Percentiles rank a stretch among this genome's conserved stretches.
Conservation (phyloP, 805 yeast species). For the Ogataea parapolymorpha region DNA sequence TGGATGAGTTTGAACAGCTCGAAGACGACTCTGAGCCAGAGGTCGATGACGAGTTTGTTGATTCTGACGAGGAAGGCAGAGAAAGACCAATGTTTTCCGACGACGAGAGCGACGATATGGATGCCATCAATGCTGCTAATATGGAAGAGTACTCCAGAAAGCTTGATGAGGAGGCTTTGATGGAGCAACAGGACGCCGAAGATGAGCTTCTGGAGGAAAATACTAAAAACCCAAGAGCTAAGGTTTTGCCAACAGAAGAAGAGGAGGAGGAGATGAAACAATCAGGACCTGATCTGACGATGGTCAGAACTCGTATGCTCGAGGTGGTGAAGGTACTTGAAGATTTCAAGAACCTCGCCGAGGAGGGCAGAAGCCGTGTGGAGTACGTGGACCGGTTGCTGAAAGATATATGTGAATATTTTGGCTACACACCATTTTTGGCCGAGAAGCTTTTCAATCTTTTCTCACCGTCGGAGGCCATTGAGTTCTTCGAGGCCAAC, state of each 20-base stretch:
- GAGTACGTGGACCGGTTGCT: constrained; percentile 78
- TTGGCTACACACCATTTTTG: constrained; percentile 86
- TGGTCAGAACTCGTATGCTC: constrained; percentile 88
- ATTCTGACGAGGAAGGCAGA: constrained; percentile 60
- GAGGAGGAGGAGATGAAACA: constrained; percentile 55
- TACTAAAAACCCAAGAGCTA: constrained; percentile 66
- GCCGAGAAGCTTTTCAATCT: constrained; percentile 92
- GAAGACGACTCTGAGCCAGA: constrained; percentile 47
- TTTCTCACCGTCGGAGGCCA: constrained; percentile 92
- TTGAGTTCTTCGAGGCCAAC: constrained; percentile 98
- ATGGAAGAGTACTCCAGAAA: constrained; percentile 74
- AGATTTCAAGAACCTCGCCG: constrained; percentile 77
- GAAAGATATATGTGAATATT: constrained; percentile 85
- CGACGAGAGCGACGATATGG: constrained; percentile 67
- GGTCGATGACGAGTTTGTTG: constrained; percentile 32
- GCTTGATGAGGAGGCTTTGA: constrained; percentile 57
- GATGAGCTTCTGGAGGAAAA: constrained; percentile 58
- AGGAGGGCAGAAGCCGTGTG: constrained; percentile 81
- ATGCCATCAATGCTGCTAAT: constrained; percentile 71
- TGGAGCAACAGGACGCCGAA: constrained; percentile 61
- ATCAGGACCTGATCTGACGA: constrained; percentile 70
- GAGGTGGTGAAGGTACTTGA: constrained; percentile 93
- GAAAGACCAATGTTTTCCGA: constrained; percentile 80
- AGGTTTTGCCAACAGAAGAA: constrained; percentile 66
- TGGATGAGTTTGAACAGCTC: constrained; percentile 34